Base-by-base conservation (phyloP, 129 eudicot genomes). In the Flaveria bidentis region DNA sequence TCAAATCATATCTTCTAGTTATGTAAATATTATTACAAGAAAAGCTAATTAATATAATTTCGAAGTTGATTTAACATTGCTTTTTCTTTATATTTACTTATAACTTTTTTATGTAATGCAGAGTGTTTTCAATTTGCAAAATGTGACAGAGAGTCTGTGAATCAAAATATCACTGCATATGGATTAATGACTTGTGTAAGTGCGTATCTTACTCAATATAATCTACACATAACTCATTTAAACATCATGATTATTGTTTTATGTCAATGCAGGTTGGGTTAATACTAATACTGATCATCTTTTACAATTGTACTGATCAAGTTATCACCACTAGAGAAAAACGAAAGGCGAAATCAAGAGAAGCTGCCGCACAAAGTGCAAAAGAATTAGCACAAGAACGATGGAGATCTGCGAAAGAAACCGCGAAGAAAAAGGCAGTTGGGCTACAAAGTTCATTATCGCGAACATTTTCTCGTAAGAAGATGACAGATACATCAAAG, bases 231-330 rank as follows among this genome's bases (percentile, higher is more conserved):
- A 62, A n/a, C 16, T 42, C 20, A 49, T 26, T 62, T 46, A 28
- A 45, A 49, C 15, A 30, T 47, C 68, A 75, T 46, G 23, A 63
- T 68, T 44, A 44, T 47, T 63, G 8, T 75, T 65, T 57, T 47
- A 41, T 76, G 30, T 69, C 20, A 36, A 58, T 83, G 60, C 78
- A 93, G 98, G 92, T 62, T 68, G 96, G 80, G 36, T 75, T 93
- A 77, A 85, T 83, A 47, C 82, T 90, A 62, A 25, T 90, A 16
- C 87, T 93, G 46, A 72, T 93, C 44, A 80, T 93, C 16, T 90
- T 93, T 74, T 93, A 93, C 86, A 93, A 93, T 80, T 93, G 92
- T 47, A 88, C 98, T 14, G 98, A 88, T 64, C 97, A 87, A 80
- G 92, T 90, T 4, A 78, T 93, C 69, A 73, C 88, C 42, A 77